A percentile compares a stretch with the other conserved stretches of the same genome.
Evolutionary conservation across 2,329 filamentous ascomycete genomes (phyloP).

Genomic region (Malbranchea zuffiana): DNA sequence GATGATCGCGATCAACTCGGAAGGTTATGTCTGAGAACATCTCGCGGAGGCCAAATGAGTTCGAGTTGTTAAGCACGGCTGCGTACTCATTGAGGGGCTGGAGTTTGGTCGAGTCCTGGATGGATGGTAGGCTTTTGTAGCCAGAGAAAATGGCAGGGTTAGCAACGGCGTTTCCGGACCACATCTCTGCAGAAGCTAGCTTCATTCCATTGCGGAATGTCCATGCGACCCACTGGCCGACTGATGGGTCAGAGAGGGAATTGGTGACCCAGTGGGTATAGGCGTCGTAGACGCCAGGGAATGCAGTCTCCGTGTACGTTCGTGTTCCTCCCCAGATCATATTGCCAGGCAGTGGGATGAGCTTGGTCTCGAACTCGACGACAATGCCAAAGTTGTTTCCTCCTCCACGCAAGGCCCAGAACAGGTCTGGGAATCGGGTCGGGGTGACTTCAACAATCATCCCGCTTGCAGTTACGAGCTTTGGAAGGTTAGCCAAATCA

Average conservation of each 20-base stretch:
- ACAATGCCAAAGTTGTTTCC: constrained; percentile 35
- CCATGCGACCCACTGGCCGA: constrained; percentile 27
- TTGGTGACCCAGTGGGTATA: constrained; percentile 25
- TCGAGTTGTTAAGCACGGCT: not conserved
- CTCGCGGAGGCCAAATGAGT: constrained; percentile 9
- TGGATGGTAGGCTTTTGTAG: constrained; percentile 16
- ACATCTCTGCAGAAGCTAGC: constrained; percentile 26
- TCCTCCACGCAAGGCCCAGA: constrained; percentile 40
- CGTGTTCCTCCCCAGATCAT: constrained; percentile 32
- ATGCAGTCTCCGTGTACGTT: constrained; percentile 22
- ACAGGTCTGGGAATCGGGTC: constrained; percentile 34
- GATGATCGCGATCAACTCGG: constrained; percentile 7
- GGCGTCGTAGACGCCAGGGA: constrained; percentile 23
- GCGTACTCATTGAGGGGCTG: constrained; percentile 3
- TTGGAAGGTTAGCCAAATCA: constrained; percentile 9
- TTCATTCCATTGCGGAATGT: constrained; percentile 19
- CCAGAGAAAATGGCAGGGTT: constrained; percentile 25
- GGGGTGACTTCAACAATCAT: constrained; percentile 27
- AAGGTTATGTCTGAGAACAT: constrained; percentile 7
- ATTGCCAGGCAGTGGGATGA: constrained; percentile 23
- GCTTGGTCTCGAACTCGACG: constrained; percentile 32
- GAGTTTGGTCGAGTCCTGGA: constrained; percentile 25
- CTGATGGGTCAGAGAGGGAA: constrained; percentile 25
- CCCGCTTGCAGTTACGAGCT: constrained; percentile 33
- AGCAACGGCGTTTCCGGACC: constrained; percentile 27